A percentile compares a stretch with the other conserved stretches of the same genome.
Conservation (phyloP, 176 grass and related monocot genomes). For the Ensete ventricosum region DNA sequence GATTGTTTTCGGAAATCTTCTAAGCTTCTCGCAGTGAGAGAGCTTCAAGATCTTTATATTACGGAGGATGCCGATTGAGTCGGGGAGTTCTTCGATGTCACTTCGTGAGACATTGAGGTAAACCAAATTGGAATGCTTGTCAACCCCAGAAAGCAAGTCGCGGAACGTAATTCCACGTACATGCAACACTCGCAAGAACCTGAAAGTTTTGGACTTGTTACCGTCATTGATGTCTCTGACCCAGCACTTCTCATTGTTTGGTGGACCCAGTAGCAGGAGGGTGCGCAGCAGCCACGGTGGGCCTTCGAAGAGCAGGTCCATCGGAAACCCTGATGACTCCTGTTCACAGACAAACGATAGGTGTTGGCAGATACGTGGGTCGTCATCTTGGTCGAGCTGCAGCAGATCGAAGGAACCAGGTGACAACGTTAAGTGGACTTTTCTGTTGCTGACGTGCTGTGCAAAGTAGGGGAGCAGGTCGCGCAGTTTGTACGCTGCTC, state of each 20-base stretch:
- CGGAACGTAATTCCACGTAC: neutral
- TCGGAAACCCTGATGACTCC: neutral
- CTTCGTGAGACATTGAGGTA: slow-evolving; percentile 44
- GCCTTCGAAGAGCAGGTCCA: neutral
- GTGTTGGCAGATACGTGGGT: neutral
- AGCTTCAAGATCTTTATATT: slow-evolving; percentile 46
- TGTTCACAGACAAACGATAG: neutral
- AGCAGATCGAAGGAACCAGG: neutral
- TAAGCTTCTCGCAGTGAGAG: slow-evolving; percentile 35
- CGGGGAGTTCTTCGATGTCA: slow-evolving; percentile 33
- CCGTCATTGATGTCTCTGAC: neutral
- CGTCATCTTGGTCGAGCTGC: neutral
- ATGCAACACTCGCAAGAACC: neutral
- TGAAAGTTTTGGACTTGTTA: neutral
- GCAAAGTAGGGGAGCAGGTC: slow-evolving; percentile 1
- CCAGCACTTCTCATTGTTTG: neutral
- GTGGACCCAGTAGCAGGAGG: neutral
- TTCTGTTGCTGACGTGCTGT: neutral
- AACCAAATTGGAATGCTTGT: slow-evolving; percentile 36
- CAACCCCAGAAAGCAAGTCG: neutral
- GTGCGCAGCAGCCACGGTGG: neutral
- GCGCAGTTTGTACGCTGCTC: neutral
- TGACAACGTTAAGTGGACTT: neutral
- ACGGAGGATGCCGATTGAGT: slow-evolving; percentile 25
- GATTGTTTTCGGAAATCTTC: slow-evolving; percentile 33